These are phyloP conservation scores for Cubamyces lactineus DNA, from an alignment of 768 basidiomycete species.

Conservation along the genomic window DNA sequence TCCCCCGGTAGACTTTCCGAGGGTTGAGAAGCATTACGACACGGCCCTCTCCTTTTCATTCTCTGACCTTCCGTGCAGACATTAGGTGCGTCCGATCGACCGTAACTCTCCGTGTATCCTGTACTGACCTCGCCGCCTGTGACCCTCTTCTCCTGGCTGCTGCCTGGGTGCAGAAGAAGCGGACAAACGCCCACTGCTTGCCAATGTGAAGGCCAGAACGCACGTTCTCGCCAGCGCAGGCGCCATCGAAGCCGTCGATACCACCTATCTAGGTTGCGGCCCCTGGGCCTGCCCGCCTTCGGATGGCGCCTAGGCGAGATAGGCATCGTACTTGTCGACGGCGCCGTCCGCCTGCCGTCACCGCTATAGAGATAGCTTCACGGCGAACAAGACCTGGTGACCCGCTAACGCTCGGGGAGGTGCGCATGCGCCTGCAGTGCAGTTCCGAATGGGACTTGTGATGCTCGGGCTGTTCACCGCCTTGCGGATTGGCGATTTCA, in stretches of 20 bases:
- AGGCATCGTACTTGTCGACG: not conserved
- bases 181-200: not conserved
- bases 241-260: not conserved
- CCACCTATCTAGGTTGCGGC: constrained; percentile 7
- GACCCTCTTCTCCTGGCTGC: too few species aligned
- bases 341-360: not conserved
- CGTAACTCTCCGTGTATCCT: not conserved
- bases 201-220: not conserved
- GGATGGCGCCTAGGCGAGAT: not conserved
- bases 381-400: not conserved
- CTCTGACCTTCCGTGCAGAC: not conserved
- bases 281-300: too few species aligned
- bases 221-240: not conserved
- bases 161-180: too few species aligned
- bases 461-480: not conserved
- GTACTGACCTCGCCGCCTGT: too few species aligned
- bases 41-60: too few species aligned
- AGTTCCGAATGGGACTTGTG: constrained; percentile 2
- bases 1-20: too few species aligned
- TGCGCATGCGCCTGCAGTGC: not conserved
- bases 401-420: not conserved
- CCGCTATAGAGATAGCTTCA: not conserved
- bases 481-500: too few species aligned
- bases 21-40: too few species aligned
- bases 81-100: not conserved